Base-by-base conservation (phyloP, 345 rosid species). In the Combretum micranthum region DNA sequence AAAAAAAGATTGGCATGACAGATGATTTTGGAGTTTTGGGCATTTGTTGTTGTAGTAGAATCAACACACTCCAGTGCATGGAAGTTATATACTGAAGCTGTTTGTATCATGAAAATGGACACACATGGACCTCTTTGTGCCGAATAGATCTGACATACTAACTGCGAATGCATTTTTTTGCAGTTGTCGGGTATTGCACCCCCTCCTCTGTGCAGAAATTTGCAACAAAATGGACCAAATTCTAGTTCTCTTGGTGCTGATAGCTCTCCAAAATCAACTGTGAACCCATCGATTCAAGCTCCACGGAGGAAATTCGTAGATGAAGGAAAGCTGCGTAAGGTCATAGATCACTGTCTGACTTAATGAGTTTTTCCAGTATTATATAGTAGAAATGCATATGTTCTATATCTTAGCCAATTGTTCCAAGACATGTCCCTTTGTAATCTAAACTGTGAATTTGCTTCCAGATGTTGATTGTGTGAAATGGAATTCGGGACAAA, bases 291-390 rank as follows among this genome's bases (percentile, higher is more conserved):
- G 65, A 76, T 90, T 64, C 99, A 85, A 76, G 96, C 95, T 57
- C 97, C 97, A 70, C 79, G 96, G 72, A 83, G 97, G 67, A 93
- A 93, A 78, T 85, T 93, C 71, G 91, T 93, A 55, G 99, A 93
- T 73, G 99, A 93, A 77, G 97, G 99, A 74, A 93, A 93, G 73
- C 68, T 93, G 65, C 82, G 97, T 22, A 90, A 93, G 99, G 99
- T 93, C 60, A 23, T 60, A 43, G 54, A 57, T 18, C 23, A 59
- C 43, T 50, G 2, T 49, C 20, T 17, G 20, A 3, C 51, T 17
- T 32, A 44, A 44, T 60, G 20, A 44, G 44, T 44, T 50, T 52
- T 73, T 39, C 49, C 64, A 52, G 46, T 56, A 50, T 53, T 26
- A 55, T 59, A 56, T 66, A 50, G 15, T 32, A 32, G 39, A 32